Percentiles rank a stretch among this genome's conserved stretches.
phyloP scores from a whole-genome alignment of 1,284 basidiomycete genomes.

The Caloboletus inedulis region DNA sequence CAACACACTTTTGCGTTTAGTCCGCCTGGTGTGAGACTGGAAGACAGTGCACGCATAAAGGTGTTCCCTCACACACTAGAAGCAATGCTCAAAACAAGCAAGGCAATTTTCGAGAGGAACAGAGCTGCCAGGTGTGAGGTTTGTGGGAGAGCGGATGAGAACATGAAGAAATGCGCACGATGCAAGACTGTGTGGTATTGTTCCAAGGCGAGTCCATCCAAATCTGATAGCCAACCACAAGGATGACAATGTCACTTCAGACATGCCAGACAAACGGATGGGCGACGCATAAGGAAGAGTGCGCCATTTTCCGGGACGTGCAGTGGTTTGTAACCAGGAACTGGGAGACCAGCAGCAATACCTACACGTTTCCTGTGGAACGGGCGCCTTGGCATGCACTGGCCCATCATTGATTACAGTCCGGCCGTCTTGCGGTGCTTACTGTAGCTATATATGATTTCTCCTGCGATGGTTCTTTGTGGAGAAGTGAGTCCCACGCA shows the following conservation, averaged over 20 bases:
- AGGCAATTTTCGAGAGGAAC: conserved; percentile 19
- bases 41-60: conserved; percentile 24
- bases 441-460: background rate
- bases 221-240: background rate
- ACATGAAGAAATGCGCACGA: conserved; percentile 28
- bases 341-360: conserved; percentile 22
- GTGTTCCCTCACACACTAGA: conserved; percentile 31
- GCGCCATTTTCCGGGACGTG: conserved; percentile 24
- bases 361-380: conserved; percentile 24
- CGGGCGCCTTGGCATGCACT: conserved; percentile 15
- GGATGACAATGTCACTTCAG: conserved; percentile 17
- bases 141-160: conserved; percentile 20
- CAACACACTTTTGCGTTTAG: conserved; percentile 32
- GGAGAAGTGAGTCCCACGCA: conserved; percentile 1
- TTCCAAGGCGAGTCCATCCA: conserved; percentile 25
- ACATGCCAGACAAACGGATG: conserved; percentile 25
- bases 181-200: conserved; percentile 32
- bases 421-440: background rate
- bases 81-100: conserved; percentile 28
- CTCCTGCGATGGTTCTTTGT: background rate
- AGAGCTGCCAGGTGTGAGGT: conserved; percentile 23
- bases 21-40: conserved; percentile 29
- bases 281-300: conserved; percentile 23
- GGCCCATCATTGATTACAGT: conserved; percentile 8
- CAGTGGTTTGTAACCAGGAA: conserved; percentile 32